phyloP scores from a whole-genome alignment of 768 basidiomycete species.

The Lactifluus piperatus region DNA sequence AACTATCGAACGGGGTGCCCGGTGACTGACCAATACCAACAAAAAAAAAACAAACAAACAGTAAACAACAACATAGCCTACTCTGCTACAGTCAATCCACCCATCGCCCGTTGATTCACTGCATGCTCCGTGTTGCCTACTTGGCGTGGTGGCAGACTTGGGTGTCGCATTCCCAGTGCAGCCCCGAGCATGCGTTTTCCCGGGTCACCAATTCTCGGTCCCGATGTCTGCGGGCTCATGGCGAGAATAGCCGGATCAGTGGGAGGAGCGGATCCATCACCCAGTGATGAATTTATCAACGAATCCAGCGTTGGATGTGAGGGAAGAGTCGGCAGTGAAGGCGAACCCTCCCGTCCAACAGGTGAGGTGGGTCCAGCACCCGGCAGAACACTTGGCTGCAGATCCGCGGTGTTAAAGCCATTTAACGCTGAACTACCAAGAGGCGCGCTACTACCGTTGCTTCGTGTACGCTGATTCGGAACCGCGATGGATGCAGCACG shows the following conservation, averaged over 20 bases:
- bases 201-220: slow-evolving; percentile 82
- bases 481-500: slow-evolving; percentile 36
- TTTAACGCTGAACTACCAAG: slow-evolving; percentile 22
- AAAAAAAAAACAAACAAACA: not conserved
- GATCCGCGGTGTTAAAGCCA: slow-evolving; percentile 19
- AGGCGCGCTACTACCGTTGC: slow-evolving; percentile 28
- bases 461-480: slow-evolving; percentile 38
- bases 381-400: slow-evolving; percentile 3
- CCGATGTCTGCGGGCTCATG: slow-evolving; percentile 37
- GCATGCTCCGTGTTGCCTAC: slow-evolving; percentile 41
- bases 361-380: slow-evolving; percentile 18
- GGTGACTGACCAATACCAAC: not conserved
- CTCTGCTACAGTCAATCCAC: slow-evolving; percentile 65
- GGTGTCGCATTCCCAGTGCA: slow-evolving; percentile 77
- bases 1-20: too few relatives aligned
- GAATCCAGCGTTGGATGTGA: slow-evolving; percentile 80
- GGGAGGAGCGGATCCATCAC: slow-evolving; percentile 41
- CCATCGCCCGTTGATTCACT: slow-evolving; percentile 68
- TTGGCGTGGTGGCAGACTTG: slow-evolving; percentile 52
- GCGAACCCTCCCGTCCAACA: slow-evolving; percentile 46
- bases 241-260: slow-evolving; percentile 64
- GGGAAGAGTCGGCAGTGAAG: slow-evolving; percentile 72
- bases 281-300: slow-evolving; percentile 68
- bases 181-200: slow-evolving; percentile 86
- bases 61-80: slow-evolving; percentile 28